Evolutionary conservation across 1,139 yeast species (phyloP).

Genomic region (Scheffersomyces titani): DNA sequence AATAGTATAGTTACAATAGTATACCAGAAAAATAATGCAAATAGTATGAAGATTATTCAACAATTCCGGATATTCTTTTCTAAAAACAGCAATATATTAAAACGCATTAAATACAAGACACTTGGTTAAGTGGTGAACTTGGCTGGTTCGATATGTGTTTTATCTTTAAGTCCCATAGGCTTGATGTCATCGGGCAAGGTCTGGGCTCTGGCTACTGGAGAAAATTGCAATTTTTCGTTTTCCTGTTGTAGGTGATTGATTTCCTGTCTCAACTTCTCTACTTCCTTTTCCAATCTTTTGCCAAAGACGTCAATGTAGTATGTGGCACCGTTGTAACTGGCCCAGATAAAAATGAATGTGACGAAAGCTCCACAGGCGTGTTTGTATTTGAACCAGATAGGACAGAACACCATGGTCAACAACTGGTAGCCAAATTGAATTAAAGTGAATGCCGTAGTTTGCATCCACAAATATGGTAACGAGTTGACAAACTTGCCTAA

Average conservation of each 20-base stretch:
- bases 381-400: conserved; percentile 77
- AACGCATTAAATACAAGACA: not conserved
- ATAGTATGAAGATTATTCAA: not conserved
- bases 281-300: conserved; percentile 81
- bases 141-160: not conserved
- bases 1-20: too few relatives aligned
- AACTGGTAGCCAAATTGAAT: conserved; percentile 89
- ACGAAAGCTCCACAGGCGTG: conserved; percentile 70
- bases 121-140: not conserved
- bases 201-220: not conserved
- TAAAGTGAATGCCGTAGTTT: conserved; percentile 79
- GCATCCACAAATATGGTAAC: conserved; percentile 79
- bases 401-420: conserved; percentile 86
- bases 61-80: not conserved
- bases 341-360: conserved; percentile 68
- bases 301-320: conserved; percentile 92
- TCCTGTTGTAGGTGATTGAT: conserved; percentile 53
- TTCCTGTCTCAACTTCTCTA: conserved; percentile 67
- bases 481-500: conserved; percentile 81
- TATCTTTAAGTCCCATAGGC: not conserved
- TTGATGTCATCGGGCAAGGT: not conserved
- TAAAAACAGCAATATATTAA: not conserved
- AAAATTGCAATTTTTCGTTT: conserved; percentile 8
- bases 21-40: too few relatives aligned
- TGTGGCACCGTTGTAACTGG: conserved; percentile 92